Percentiles rank a stretch among this genome's conserved stretches.
Evolutionary conservation across 2,329 filamentous ascomycete genomes (phyloP).

Genomic region (Colletotrichum somersetense): DNA sequence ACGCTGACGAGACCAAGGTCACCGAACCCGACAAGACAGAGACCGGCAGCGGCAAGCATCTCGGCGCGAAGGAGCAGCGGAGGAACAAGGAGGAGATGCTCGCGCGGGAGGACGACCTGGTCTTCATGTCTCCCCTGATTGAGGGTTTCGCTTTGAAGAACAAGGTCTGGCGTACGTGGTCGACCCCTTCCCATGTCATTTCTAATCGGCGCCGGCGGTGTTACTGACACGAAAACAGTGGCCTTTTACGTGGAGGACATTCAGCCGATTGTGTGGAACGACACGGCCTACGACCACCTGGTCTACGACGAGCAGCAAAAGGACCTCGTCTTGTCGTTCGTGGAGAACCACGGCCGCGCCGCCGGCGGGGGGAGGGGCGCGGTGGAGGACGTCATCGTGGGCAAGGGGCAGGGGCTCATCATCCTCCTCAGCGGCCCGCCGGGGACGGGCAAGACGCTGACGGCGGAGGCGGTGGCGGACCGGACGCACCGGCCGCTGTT

Average conservation of each 20-base stretch:
- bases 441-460: constrained; percentile 62
- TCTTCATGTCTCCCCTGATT: constrained; percentile 57
- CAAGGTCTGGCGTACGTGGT: constrained; percentile 58
- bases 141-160: constrained; percentile 61
- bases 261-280: constrained; percentile 58
- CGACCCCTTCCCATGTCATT: fast-evolving
- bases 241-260: constrained; percentile 58
- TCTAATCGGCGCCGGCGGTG: too few species aligned
- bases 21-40: background rate
- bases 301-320: constrained; percentile 63
- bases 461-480: constrained; percentile 59
- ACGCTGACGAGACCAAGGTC: background rate
- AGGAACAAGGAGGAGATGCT: constrained; percentile 58
- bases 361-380: constrained; percentile 1
- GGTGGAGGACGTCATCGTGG: constrained; percentile 56
- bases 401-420: constrained; percentile 59
- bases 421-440: constrained; percentile 60
- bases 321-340: constrained; percentile 61
- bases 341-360: constrained; percentile 55
- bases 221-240: constrained; percentile 35
- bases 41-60: constrained; percentile 42
- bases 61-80: constrained; percentile 51
- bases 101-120: constrained; percentile 52
- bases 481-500: constrained; percentile 59
- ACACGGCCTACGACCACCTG: constrained; percentile 59